These are phyloP conservation scores for Arxiozyma slooffiae DNA, from an alignment of 1,139 yeast species.

Conservation along the genomic window DNA sequence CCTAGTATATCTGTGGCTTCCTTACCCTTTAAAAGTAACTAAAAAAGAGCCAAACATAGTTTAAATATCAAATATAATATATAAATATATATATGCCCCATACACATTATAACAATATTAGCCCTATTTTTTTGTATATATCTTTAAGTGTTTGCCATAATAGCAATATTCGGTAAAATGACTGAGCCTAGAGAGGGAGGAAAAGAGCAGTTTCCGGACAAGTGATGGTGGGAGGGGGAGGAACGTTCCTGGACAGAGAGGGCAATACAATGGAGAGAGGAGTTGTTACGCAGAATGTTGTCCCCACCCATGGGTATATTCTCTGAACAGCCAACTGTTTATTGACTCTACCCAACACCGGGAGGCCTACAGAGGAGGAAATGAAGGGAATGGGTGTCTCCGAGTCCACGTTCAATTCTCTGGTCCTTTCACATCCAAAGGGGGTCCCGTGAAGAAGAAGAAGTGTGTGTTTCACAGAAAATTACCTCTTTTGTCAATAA, in stretches of 20 bases:
- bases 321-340: not conserved
- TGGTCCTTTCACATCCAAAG: not conserved
- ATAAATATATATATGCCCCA: too few species aligned
- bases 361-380: not conserved
- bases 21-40: too few species aligned
- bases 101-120: too few species aligned
- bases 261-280: not conserved
- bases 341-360: not conserved
- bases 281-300: not conserved
- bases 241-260: not conserved
- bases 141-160: not conserved
- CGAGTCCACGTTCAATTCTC: not conserved
- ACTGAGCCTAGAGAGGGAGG: not conserved
- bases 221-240: too few species aligned
- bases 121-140: not conserved
- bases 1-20: not conserved
- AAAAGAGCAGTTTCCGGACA: not conserved
- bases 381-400: not conserved
- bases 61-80: too few species aligned
- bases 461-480: too few species aligned
- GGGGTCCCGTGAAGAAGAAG: too few species aligned
- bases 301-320: too few species aligned
- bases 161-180: not conserved
- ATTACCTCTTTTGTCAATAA: not conserved
- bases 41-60: too few species aligned